These are phyloP conservation scores for Inonotus obliquus DNA, from an alignment of 1,284 basidiomycete genomes.

Conservation along the genomic window DNA sequence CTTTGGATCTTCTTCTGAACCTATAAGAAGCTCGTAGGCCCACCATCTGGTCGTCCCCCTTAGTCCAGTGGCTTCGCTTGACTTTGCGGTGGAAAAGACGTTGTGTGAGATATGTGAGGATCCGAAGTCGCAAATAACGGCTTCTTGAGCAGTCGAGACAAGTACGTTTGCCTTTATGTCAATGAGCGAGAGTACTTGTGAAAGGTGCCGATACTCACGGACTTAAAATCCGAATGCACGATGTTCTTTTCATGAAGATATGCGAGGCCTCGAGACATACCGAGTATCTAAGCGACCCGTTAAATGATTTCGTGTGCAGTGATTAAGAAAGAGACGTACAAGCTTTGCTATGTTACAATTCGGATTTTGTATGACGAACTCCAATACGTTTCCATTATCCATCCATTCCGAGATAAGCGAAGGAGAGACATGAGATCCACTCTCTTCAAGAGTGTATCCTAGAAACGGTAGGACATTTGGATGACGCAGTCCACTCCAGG, in stretches of 20 bases:
- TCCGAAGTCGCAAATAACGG: not conserved
- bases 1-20: not conserved
- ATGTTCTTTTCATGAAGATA: not conserved
- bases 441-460: not conserved
- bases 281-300: not conserved
- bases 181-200: not conserved
- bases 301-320: not conserved
- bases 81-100: not conserved
- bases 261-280: not conserved
- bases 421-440: not conserved
- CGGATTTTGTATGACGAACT: not conserved
- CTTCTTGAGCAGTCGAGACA: not conserved
- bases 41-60: not conserved
- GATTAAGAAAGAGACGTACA: too few relatives aligned
- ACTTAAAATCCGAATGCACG: not conserved
- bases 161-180: not conserved
- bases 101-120: not conserved
- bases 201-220: not conserved
- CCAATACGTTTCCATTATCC: not conserved
- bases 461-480: not conserved
- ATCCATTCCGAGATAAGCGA: conserved; percentile 1
- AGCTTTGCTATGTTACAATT: not conserved
- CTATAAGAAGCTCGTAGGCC: not conserved
- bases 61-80: not conserved
- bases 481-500: conserved; percentile 1